phyloP scores from a whole-genome alignment of 2,329 filamentous ascomycete genomes.

The Botrytis galanthina region DNA sequence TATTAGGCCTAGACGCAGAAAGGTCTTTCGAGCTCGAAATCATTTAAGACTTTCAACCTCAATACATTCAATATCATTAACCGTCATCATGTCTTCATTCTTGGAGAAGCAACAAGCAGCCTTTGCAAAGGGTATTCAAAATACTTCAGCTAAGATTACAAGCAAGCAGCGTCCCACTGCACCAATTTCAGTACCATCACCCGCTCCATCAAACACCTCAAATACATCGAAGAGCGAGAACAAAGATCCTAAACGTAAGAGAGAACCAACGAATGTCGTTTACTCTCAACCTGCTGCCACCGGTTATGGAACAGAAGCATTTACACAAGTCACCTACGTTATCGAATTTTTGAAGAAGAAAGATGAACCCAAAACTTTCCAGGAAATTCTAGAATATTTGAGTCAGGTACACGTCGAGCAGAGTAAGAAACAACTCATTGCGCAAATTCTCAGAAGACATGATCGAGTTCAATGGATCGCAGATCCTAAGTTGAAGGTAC shows the following conservation, averaged over 20 bases:
- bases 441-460: constrained; percentile 65
- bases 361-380: constrained; percentile 65
- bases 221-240: constrained; percentile 51
- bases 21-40: not conserved
- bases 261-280: constrained; percentile 55
- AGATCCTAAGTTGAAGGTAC: constrained; percentile 58
- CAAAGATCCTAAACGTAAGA: constrained; percentile 61
- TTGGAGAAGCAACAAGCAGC: constrained; percentile 64
- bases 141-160: constrained; percentile 62
- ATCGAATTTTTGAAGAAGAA: constrained; percentile 79
- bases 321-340: constrained; percentile 85
- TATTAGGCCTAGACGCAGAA: not conserved
- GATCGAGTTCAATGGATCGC: constrained; percentile 57
- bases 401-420: constrained; percentile 65
- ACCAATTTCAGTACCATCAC: constrained; percentile 58
- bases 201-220: constrained; percentile 57
- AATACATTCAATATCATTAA: not conserved
- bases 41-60: not conserved
- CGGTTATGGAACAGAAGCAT: constrained; percentile 74
- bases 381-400: constrained; percentile 77
- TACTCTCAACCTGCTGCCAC: constrained; percentile 77
- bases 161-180: constrained; percentile 50
- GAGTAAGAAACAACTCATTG: constrained; percentile 61
- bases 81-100: constrained; percentile 54
- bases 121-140: constrained; percentile 60